Evolutionary conservation across 148 eudicot genomes (phyloP), one percentile per base, ranked within the genome.

Genomic region (Vaccinium macrocarpon): DNA sequence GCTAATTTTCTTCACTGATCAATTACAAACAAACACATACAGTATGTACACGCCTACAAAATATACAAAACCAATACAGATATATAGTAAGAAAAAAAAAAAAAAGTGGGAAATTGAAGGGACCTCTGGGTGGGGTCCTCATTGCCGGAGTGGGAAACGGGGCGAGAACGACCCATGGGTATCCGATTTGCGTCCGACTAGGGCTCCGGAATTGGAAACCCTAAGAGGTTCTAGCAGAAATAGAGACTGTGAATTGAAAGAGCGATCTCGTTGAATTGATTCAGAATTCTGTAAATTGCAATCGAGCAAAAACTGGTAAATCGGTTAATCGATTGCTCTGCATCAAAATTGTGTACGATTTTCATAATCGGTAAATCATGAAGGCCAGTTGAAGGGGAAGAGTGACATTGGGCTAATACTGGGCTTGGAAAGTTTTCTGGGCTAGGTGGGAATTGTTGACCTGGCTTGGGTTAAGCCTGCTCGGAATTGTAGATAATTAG

Each of bases 81-180:
- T 35, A 21, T 11, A 23, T 1, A 76, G 79, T 49, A 2, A 68
- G 85, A 6, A n/a, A 4, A 15, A 15, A 6, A 32, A 49, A 27
- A 79, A 49, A 42, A 13, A 68, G 4, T 15, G 64, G 3, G 42
- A 25, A 68, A 11, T 23, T 66, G 66, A 19, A 76, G 85, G 73
- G 23, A 95, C 98, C 94, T 94, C 84, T 90, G 95, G 82, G 83
- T 81, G 52, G 94, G 92, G 93, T 95, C 97, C 66, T 95, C 97
- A 18, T 93, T 94, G 52, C 88, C 85, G 38, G 94, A 71, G 68
- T 87, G 91, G 61, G 91, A 87, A 64, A 91, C 84, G 29, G 94
- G 95, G 66, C 98, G 94, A 83, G 95, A 93, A 48, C 97, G 96
- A 81, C 97, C 98, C 98, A 95, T 12, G 64, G 82, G 68, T 82